Evolutionary conservation across 2,329 filamentous ascomycete species (phyloP).

Genomic region (Paraphoma chrysanthemicola): DNA sequence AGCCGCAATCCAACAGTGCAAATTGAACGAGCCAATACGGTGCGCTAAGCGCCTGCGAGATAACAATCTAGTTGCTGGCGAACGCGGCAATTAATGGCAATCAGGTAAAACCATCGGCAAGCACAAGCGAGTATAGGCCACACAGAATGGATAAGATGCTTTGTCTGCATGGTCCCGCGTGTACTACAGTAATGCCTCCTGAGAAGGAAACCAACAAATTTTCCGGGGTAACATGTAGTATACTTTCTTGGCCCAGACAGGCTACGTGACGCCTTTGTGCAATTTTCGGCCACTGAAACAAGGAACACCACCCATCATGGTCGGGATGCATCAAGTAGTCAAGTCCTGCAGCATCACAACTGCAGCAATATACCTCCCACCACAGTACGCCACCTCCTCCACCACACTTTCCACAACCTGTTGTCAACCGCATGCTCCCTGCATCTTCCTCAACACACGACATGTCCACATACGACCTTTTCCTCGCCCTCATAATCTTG

Average conservation of each 20-base stretch:
- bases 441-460: conserved; percentile 2
- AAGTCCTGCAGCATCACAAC: background rate
- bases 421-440: background rate
- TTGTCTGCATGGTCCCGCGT: too few relatives aligned
- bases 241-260: background rate
- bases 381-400: conserved; percentile 3
- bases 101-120: too few relatives aligned
- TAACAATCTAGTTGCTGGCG: background rate
- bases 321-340: background rate
- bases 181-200: too few relatives aligned
- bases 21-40: background rate
- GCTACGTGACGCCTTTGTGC: background rate
- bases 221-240: too few relatives aligned
- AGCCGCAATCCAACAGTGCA: background rate
- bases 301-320: background rate
- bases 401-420: background rate
- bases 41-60: background rate
- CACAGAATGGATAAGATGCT: too few relatives aligned
- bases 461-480: conserved; percentile 7
- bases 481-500: conserved; percentile 22
- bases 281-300: background rate
- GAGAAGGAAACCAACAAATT: too few relatives aligned
- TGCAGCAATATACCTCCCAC: conserved; percentile 5
- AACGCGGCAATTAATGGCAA: too few relatives aligned
- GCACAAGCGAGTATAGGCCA: too few relatives aligned